Conservation (phyloP, 2,329 filamentous ascomycete genomes). For the Botryotinia calthae region DNA sequence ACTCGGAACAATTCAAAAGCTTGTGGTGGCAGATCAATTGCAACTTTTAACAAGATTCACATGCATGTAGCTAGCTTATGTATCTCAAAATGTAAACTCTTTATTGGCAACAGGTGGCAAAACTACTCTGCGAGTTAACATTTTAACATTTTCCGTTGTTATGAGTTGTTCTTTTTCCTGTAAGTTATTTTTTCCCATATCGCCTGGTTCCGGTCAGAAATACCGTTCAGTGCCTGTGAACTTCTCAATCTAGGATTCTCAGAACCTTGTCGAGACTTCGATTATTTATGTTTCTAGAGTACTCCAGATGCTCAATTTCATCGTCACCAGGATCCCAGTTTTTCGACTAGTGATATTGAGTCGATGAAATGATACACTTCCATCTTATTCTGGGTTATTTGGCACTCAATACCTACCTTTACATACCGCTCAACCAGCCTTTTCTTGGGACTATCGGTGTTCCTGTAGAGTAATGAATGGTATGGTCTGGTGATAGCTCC, state of each 20-base stretch:
- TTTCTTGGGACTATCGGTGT: not conserved
- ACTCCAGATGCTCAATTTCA: not conserved
- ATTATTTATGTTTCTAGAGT: not conserved
- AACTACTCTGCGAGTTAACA: too few relatives aligned
- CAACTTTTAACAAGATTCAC: too few relatives aligned
- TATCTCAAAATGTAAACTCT: too few relatives aligned
- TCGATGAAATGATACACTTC: not conserved
- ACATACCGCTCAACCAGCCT: not conserved
- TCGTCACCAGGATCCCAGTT: not conserved
- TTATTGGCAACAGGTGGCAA: too few relatives aligned
- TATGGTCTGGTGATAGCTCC: not conserved
- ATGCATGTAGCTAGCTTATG: too few relatives aligned
- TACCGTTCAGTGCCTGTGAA: not conserved
- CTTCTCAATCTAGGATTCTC: not conserved
- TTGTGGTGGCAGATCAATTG: too few relatives aligned
- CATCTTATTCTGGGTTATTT: not conserved
- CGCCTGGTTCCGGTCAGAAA: too few relatives aligned
- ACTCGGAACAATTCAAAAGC: too few relatives aligned
- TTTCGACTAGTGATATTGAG: not conserved
- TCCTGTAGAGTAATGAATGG: rapidly evolving
- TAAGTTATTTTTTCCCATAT: too few relatives aligned
- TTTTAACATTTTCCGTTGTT: too few relatives aligned
- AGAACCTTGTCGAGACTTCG: too few relatives aligned
- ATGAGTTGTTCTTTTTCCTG: too few relatives aligned
- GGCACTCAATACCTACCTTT: not conserved